Evolutionary conservation across 306 rosid genomes (phyloP).

Genomic region (Astragalus membranaceus): DNA sequence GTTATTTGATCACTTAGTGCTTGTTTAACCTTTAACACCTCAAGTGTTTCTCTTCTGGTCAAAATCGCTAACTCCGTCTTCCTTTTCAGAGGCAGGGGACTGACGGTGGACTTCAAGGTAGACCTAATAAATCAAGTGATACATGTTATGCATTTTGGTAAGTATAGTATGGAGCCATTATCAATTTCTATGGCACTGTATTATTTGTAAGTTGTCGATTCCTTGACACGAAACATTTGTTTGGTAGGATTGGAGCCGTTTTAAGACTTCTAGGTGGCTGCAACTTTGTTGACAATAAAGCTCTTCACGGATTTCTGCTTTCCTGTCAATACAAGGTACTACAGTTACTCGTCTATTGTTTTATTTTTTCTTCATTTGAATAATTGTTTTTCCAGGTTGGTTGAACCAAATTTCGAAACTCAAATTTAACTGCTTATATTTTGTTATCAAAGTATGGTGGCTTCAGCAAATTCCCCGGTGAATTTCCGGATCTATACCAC

Average conservation of each 20-base stretch:
- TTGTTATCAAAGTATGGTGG: constrained; percentile 73
- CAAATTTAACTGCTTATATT: constrained; percentile 16
- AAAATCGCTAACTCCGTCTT: constrained; percentile 8
- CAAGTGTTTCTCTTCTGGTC: background rate
- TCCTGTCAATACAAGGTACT: constrained; percentile 77
- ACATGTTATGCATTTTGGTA: constrained; percentile 96
- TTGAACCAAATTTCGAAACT: too few relatives aligned
- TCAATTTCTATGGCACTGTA: background rate
- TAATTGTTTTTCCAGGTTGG: too few relatives aligned
- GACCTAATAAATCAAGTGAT: constrained; percentile 80
- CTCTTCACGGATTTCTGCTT: constrained; percentile 56
- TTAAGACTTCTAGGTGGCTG: constrained; percentile 67
- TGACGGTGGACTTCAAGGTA: constrained; percentile 95
- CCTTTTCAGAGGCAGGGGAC: constrained; percentile 61
- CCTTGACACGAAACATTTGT: constrained; percentile 25
- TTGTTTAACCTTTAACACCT: background rate
- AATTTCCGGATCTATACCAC: constrained; percentile 73
- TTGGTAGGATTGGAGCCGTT: constrained; percentile 72
- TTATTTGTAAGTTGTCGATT: constrained; percentile 1
- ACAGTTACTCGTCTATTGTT: background rate
- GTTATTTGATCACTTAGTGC: background rate
- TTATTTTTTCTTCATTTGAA: too few relatives aligned
- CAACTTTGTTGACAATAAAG: constrained; percentile 50
- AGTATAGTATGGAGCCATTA: constrained; percentile 14
- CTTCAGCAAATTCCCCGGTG: constrained; percentile 72